These are phyloP conservation scores for Zygosaccharomyces gambellarensis DNA, from an alignment of 805 yeast genomes.

Conservation along the genomic window DNA sequence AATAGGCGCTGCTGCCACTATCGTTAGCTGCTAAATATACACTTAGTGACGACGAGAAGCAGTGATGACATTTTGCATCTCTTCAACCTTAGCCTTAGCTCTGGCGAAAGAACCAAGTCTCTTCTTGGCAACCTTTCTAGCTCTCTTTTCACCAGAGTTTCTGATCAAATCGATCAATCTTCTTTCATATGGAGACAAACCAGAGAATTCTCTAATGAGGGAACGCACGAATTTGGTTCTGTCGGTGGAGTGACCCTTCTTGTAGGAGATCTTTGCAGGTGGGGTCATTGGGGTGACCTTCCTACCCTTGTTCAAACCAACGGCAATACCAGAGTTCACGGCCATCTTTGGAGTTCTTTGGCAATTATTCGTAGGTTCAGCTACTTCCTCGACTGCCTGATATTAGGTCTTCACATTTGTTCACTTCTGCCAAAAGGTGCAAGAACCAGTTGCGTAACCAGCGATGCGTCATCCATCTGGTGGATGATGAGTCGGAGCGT, in stretches of 20 bases:
- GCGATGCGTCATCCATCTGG: neutral
- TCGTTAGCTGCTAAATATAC: conserved; percentile 7
- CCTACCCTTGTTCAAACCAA: conserved; percentile 99
- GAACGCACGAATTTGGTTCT: conserved; percentile 94
- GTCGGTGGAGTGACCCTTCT: conserved; percentile 95
- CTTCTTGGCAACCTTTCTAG: conserved; percentile 99
- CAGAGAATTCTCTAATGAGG: conserved; percentile 94
- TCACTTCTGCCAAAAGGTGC: neutral
- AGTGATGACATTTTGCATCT: conserved; percentile 92
- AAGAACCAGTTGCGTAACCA: neutral
- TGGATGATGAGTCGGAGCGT: neutral
- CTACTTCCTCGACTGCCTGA: neutral
- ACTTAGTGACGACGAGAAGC: conserved; percentile 90
- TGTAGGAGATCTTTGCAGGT: conserved; percentile 86
- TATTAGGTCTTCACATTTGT: neutral
- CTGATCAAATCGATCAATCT: conserved; percentile 98
- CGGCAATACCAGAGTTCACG: conserved; percentile 74
- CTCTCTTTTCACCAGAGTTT: conserved; percentile 99
- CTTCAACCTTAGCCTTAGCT: conserved; percentile 99
- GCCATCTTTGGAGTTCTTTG: conserved; percentile 38
- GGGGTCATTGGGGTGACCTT: conserved; percentile 80
- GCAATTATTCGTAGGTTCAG: neutral
- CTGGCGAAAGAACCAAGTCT: conserved; percentile 99
- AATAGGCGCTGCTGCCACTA: neutral
- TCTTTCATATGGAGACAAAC: conserved; percentile 99